Base-by-base conservation (phyloP, 2,329 filamentous ascomycete genomes). In the Erysiphe pulchra region DNA sequence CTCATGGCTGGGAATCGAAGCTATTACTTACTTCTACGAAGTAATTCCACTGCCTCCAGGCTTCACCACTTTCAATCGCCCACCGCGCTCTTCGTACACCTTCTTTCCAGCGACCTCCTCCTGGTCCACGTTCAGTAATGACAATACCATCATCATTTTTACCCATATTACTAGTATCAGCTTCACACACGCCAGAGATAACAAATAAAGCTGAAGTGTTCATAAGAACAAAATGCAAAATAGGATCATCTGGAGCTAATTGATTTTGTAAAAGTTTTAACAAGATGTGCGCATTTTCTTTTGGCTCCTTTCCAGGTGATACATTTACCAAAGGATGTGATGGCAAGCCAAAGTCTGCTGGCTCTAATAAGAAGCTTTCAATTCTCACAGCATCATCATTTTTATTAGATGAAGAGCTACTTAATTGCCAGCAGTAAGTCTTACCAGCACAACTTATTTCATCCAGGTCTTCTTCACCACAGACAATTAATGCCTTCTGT, bases 381-480 rank as follows among this genome's bases (percentile, higher is more conserved):
- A 92, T 68, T 46, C 71, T 56, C 61, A 73, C 54, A 63, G 53
- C 45, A 57, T 67, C 47, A 55, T 60, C 42, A 56, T 61, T 51
- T 53, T 44, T 53, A 55, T 18, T 59, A 56, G 62, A 60, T 16
- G 16, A 17, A 39, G 37, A 39, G 11, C 14, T 4, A 5, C 65
- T 65, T 24, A 94, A 63, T 62, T 75, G 75, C 90, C 90, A 98
- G 69, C 86, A 93, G 55, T 81, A 76, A 2, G 86, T 92, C 33
- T 69, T 69, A 0, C 90, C 87, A 1, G 87, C 90, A 54, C 87
- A 94, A 54, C 81, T 90, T 50, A 98, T 74, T 64, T 98, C 90
- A 59, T 98, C 90, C 30, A 98, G 73, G 54, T 95, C 84, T 63
- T 95, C 92, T 52, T 81, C 79, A 39, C 90, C 90, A 57, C 87